A percentile compares a stretch with the other conserved stretches of the same genome.
phyloP scores from a whole-genome alignment of 176 grass and related monocot genomes.

The Musa acuminata region DNA sequence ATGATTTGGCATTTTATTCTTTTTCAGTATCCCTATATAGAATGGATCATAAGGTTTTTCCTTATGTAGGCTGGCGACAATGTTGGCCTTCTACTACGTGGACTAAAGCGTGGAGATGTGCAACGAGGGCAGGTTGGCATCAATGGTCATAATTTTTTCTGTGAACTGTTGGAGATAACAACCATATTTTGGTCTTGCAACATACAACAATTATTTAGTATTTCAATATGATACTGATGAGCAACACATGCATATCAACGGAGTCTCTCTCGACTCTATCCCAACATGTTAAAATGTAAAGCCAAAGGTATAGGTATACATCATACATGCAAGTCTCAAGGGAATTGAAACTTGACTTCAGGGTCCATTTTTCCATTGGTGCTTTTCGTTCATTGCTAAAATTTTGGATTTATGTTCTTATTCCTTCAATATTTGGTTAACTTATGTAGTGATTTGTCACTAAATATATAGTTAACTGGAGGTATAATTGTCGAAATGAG shows the following conservation, averaged over 20 bases:
- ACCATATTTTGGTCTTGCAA: neutral
- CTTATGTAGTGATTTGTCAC: neutral
- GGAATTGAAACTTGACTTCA: neutral
- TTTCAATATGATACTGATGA: neutral
- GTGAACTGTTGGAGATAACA: neutral
- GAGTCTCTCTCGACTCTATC: neutral
- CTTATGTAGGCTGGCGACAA: constrained; percentile 76
- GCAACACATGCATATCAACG: neutral
- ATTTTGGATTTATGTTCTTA: too few relatives aligned
- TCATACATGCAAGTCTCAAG: neutral
- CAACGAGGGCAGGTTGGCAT: constrained; percentile 75
- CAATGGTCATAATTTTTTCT: neutral
- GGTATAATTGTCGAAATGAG: neutral
- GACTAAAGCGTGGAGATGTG: constrained; percentile 85
- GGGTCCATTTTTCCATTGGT: neutral
- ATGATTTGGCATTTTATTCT: neutral
- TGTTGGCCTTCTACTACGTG: constrained; percentile 92
- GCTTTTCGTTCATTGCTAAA: neutral
- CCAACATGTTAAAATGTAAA: neutral
- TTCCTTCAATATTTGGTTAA: neutral
- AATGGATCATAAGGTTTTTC: constrained; percentile 3
- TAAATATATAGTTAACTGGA: neutral
- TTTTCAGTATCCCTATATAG: neutral
- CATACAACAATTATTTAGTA: neutral
- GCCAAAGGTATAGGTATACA: neutral